Evolutionary conservation across 2,329 filamentous ascomycete species (phyloP), one percentile per base, ranked within the genome.

Genomic region (Orbilia oligospora): DNA sequence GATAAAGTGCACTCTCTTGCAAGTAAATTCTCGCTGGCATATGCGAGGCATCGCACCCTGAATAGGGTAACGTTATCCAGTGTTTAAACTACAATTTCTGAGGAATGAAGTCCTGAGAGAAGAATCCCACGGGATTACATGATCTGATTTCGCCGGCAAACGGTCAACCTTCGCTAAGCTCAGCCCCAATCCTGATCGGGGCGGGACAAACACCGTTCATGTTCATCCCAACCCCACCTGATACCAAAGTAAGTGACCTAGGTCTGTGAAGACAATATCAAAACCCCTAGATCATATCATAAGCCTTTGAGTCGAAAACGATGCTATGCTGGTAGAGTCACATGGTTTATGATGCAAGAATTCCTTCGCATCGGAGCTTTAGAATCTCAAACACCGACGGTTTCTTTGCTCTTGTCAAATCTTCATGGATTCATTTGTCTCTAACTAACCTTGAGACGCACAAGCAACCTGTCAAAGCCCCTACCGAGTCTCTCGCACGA

Each of bases 341-440:
- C 65, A 69, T 76, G 71, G 48, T 61, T 38, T 61, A 36, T 72
- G 58, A 72, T 64, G 46, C 56, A 64, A 53, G 16, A 49, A n/a
- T 22, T 10, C 36, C 30, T 67, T 73, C 30, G 30, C 20, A 67
- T 48, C 61, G 36, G 61, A 73, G 20, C 49, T 38, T 53, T 18
- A 18, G 9, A 61, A 18, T 41, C 61, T 67, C 61, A 67, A 44
- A 33, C 51, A 66, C 53, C 70, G 61, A 53, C 46, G 61, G 41
- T 51, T 33, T 67, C 61, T 58, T 63, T 30, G 44, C n/a, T n/a
- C 27, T 63, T 61, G 24, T 30, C 16, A 51, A 44, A 27, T 58
- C n/a, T 58, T 9, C 8, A 38, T 30, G 12, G 8, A 9, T 38
- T 38, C 18, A 24, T 49, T 24, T 33, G 16, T 38, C 53, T 38